Base-by-base conservation (phyloP, 495 filamentous ascomycete species). In the Talaromyces nanjingensis region DNA sequence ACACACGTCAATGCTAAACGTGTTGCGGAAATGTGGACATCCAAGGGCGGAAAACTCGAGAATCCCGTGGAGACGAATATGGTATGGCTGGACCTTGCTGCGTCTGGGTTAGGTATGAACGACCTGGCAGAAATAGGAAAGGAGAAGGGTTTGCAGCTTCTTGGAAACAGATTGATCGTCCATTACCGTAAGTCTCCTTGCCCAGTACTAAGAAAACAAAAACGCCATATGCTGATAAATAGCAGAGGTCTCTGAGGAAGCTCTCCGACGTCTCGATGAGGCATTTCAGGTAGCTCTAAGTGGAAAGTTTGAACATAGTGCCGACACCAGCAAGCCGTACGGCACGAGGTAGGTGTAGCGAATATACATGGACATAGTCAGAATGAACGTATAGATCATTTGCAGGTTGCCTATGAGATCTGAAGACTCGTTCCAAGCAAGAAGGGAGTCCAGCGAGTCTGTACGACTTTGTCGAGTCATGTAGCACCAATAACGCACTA, bases 51-150 rank as follows among this genome's bases (percentile, higher is more conserved):
- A 31, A 79, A 77, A 66, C 63, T 84, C 49, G 63, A 70, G 31
- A 65, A 72, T 27, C 73, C 74, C 2, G 71, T 78, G 3, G 88
- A 97, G 68, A 97, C 93, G 47, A 97, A 98, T 73, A 96, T 97
- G 89, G 86, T 96, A 16, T 98, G 92, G 93, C 66, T 96, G 63
- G 89, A 96, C 74, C 73, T 96, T 31, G 84, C 87, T 25, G 68
- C 68, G 2, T 76, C 76, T 27, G 76, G 77, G 6, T 60, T 80
- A 33, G 77, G 76, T 7, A 70, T 72, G 16, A 78, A 79, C 62
- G 79, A 81, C 37, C 65, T 81, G 18, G 64, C 72, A 6, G 69
- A 71, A 7, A 79, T 79, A 55, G 76, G 74, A 22, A 60, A 75
- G 22, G 66, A 75, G 39, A 72, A 79, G 54, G 79, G 79, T 0